These are phyloP conservation scores for Paraphaeosphaeria minitans DNA, from an alignment of 2,329 filamentous ascomycete genomes.

Conservation along the genomic window DNA sequence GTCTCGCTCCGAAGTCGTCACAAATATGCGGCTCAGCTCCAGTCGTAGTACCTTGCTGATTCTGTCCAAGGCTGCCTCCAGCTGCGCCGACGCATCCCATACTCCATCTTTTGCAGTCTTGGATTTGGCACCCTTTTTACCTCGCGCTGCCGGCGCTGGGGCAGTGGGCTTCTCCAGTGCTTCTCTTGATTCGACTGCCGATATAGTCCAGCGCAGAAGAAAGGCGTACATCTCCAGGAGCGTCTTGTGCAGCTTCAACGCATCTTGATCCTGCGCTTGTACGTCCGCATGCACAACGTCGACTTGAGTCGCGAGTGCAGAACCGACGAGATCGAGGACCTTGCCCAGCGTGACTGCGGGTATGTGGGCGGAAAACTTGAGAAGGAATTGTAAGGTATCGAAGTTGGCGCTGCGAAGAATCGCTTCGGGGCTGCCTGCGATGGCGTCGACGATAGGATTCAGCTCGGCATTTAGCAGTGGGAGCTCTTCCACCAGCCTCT, in stretches of 20 bases:
- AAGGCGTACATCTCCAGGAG: constrained; percentile 94
- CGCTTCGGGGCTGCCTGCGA: constrained; percentile 89
- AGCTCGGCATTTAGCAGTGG: constrained; percentile 82
- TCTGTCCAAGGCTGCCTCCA: constrained; percentile 85
- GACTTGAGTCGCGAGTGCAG: constrained; percentile 81
- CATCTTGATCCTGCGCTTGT: constrained; percentile 83
- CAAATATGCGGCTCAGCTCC: constrained; percentile 88
- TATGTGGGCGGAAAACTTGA: constrained; percentile 85
- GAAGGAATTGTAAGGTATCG: constrained; percentile 91
- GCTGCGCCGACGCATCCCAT: constrained; percentile 88
- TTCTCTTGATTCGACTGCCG: constrained; percentile 92
- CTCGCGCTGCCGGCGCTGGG: constrained; percentile 71
- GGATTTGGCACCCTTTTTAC: constrained; percentile 75
- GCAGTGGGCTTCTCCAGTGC: constrained; percentile 82
- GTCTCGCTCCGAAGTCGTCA: constrained; percentile 95
- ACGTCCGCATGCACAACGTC: constrained; percentile 85
- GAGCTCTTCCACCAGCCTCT: constrained; percentile 70
- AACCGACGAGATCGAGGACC: constrained; percentile 87
- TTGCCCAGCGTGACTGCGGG: constrained; percentile 86
- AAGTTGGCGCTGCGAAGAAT: constrained; percentile 79
- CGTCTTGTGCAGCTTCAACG: constrained; percentile 84
- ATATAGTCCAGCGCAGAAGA: constrained; percentile 91
- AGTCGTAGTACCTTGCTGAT: constrained; percentile 97
- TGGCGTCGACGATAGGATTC: constrained; percentile 89
- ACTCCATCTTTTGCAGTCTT: constrained; percentile 71